Conservation (phyloP, 2,329 filamentous ascomycete species). For the Penicillium sp. region DNA sequence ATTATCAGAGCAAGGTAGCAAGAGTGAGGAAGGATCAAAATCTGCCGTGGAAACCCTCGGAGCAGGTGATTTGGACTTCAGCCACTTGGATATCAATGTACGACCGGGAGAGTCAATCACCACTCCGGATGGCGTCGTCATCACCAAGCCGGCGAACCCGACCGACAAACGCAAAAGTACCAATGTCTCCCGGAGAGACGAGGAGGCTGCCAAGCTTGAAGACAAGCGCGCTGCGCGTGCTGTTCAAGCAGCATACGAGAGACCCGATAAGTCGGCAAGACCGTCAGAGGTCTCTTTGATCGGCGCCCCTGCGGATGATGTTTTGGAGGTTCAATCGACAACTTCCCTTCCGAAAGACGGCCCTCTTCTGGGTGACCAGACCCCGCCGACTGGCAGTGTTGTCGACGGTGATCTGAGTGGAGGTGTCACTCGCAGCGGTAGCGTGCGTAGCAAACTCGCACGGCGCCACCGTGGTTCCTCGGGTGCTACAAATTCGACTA, state of each 20-base stretch:
- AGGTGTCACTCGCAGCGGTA: constrained; percentile 64
- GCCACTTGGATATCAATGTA: constrained; percentile 74
- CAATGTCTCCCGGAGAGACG: constrained; percentile 47
- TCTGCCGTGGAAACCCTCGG: constrained; percentile 87
- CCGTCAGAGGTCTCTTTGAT: constrained; percentile 38
- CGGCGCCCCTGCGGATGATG: constrained; percentile 44
- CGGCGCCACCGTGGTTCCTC: constrained; percentile 82
- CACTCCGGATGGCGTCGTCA: constrained; percentile 41
- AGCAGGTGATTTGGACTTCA: constrained; percentile 83
- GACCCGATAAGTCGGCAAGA: constrained; percentile 9
- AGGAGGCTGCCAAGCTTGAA: constrained; percentile 59
- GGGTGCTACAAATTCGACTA: constrained; percentile 66
- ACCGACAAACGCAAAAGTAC: constrained; percentile 39
- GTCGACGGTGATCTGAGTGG: constrained; percentile 62
- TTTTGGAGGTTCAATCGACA: constrained; percentile 32
- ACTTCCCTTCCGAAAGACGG: constrained; percentile 31
- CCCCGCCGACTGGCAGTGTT: constrained; percentile 66
- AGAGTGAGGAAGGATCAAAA: constrained; percentile 60
- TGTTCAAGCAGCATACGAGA: constrained; percentile 62
- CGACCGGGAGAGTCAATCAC: constrained; percentile 37
- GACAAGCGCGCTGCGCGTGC: constrained; percentile 61
- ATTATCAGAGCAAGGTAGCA: constrained; percentile 18
- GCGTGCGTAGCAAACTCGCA: constrained; percentile 66
- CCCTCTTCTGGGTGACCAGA: constrained; percentile 57
- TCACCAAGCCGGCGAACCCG: constrained; percentile 37